These are phyloP conservation scores for Lachancea sp. DNA, from an alignment of 805 yeast species.

Conservation along the genomic window DNA sequence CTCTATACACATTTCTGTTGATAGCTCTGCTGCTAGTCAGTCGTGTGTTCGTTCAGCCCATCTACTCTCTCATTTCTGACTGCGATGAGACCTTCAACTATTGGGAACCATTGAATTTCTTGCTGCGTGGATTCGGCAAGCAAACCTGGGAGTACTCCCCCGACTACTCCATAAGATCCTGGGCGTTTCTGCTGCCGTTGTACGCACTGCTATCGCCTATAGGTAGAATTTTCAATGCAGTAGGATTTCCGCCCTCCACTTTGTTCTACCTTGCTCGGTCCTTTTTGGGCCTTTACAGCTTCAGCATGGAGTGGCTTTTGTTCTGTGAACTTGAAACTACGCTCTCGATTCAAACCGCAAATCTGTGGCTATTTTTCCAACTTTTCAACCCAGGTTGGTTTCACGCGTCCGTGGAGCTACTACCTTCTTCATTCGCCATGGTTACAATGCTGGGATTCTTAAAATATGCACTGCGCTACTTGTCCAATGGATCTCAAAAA, in stretches of 20 bases:
- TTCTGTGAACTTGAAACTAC: conserved; percentile 19
- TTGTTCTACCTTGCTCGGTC: conserved; percentile 25
- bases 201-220: conserved; percentile 23
- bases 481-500: conserved; percentile 19
- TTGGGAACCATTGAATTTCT: conserved; percentile 86
- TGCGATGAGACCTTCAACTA: conserved; percentile 91
- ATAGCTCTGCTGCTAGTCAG: conserved; percentile 18
- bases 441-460: conserved; percentile 33
- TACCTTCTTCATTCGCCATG: conserved; percentile 80
- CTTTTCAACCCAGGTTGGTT: conserved; percentile 73
- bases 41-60: conserved; percentile 35
- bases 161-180: conserved; percentile 77
- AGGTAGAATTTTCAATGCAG: conserved; percentile 20
- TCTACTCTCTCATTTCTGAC: conserved; percentile 66
- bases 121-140: conserved; percentile 78
- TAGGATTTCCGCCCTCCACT: conserved; percentile 24
- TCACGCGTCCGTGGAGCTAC: conserved; percentile 78
- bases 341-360: conserved; percentile 35
- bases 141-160: conserved; percentile 98
- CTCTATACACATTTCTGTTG: conserved; percentile 11
- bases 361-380: conserved; percentile 58
- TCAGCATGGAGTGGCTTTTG: conserved; percentile 41
- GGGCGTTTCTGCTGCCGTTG: conserved; percentile 59
- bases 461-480: conserved; percentile 24
- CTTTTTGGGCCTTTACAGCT: conserved; percentile 22